These are phyloP conservation scores for Tetraselmis striata DNA, from an alignment of 139 green algal genomes.

Conservation along the genomic window DNA sequence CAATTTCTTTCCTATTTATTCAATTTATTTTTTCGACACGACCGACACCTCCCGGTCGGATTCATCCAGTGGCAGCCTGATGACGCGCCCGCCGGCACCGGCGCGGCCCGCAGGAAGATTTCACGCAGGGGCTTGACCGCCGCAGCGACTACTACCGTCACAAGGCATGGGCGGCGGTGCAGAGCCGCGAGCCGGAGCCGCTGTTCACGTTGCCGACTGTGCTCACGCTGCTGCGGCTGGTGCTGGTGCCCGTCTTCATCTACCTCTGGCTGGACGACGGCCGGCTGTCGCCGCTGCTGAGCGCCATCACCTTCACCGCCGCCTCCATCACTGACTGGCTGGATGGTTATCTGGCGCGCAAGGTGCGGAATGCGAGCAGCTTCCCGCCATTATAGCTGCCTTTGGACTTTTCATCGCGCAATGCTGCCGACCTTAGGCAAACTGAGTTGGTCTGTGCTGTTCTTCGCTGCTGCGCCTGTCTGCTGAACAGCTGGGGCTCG, in stretches of 20 bases:
- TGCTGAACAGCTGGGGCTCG: background rate
- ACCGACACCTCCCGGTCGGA: no score
- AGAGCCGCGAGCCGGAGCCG: conserved; percentile 19
- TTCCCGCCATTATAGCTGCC: background rate
- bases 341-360: conserved; percentile 90
- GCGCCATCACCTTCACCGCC: conserved; percentile 48
- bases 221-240: conserved; percentile 73
- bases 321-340: conserved; percentile 91
- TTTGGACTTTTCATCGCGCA: no score
- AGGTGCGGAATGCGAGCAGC: conserved; percentile 8
- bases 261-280: background rate
- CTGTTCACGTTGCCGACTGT: conserved; percentile 79
- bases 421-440: no score
- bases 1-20: no score
- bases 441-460: no score
- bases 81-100: no score
- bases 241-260: conserved; percentile 71
- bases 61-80: no score
- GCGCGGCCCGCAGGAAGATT: background rate
- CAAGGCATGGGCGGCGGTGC: background rate
- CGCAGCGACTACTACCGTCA: background rate
- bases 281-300: background rate
- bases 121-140: background rate
- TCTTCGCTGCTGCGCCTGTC: no score
- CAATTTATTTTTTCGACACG: no score